A percentile compares a stretch with the other conserved stretches of the same genome.
Evolutionary conservation across 257 asterid species (phyloP).

Genomic region (Ophiorrhiza pumila): DNA sequence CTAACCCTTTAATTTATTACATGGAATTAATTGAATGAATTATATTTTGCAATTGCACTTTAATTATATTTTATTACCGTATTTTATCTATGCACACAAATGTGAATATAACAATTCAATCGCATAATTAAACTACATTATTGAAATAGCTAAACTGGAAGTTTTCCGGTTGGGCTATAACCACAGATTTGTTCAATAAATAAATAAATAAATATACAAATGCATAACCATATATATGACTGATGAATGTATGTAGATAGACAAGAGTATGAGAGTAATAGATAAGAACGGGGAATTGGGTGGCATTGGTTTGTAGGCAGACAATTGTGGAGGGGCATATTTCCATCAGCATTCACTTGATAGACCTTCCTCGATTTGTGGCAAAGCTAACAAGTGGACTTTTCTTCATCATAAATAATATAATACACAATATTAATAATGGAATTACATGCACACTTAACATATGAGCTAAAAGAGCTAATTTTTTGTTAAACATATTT

Average conservation of each 20-base stretch:
- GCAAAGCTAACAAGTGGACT: constrained; percentile 27
- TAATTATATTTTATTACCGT: too few relatives aligned
- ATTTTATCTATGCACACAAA: too few relatives aligned
- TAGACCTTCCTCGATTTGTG: constrained; percentile 38
- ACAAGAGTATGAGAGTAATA: too few relatives aligned
- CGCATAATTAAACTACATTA: too few relatives aligned
- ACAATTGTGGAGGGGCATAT: constrained; percentile 42
- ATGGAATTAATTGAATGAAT: too few relatives aligned
- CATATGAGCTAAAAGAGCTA: background rate
- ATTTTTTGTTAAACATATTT: too few relatives aligned
- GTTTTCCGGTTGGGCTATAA: too few relatives aligned
- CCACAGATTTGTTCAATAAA: background rate
- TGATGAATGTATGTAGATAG: background rate
- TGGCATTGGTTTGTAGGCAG: constrained; percentile 48
- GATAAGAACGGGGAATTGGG: constrained; percentile 29
- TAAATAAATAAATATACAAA: background rate
- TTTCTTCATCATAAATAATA: constrained; percentile 1
- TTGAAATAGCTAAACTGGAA: too few relatives aligned
- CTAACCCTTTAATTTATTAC: too few relatives aligned
- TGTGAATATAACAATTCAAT: too few relatives aligned
- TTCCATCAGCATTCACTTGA: constrained; percentile 29
- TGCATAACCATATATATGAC: too few relatives aligned
- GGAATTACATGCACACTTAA: background rate
- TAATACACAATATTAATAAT: background rate
- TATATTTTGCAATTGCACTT: too few relatives aligned